These are phyloP conservation scores for Dipodascus albidus DNA, from an alignment of 805 yeast species.

Conservation along the genomic window DNA sequence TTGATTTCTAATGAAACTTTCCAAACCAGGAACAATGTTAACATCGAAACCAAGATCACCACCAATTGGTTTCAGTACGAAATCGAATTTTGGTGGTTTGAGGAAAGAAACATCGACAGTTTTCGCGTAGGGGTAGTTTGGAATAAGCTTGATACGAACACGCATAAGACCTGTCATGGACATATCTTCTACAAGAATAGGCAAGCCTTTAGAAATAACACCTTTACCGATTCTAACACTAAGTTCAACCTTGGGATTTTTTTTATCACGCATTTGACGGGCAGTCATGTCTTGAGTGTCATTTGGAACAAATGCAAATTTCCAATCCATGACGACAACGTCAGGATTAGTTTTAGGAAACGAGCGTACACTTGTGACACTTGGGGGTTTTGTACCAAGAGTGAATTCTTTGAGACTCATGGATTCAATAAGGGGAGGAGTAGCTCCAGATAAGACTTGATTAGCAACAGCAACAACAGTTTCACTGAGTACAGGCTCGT, in stretches of 20 bases:
- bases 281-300: slow-evolving; percentile 72
- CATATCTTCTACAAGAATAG: slow-evolving; percentile 69
- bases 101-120: slow-evolving; percentile 77
- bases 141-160: slow-evolving; percentile 79
- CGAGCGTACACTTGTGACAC: slow-evolving; percentile 83
- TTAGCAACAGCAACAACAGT: slow-evolving; percentile 80
- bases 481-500: slow-evolving; percentile 83
- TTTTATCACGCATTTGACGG: slow-evolving; percentile 73
- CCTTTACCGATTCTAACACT: slow-evolving; percentile 76
- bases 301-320: slow-evolving; percentile 85
- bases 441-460: slow-evolving; percentile 65
- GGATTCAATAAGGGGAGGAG: slow-evolving; percentile 77
- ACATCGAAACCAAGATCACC: slow-evolving; percentile 85
- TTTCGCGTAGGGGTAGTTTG: slow-evolving; percentile 86
- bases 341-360: slow-evolving; percentile 83
- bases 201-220: slow-evolving; percentile 45
- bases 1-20: slow-evolving; percentile 73
- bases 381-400: slow-evolving; percentile 89
- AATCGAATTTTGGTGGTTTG: slow-evolving; percentile 85
- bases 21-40: slow-evolving; percentile 77
- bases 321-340: slow-evolving; percentile 97
- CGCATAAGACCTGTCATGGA: slow-evolving; percentile 66
- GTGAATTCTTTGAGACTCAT: slow-evolving; percentile 84
- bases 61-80: slow-evolving; percentile 67
- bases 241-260: slow-evolving; percentile 69